Conservation (phyloP, 805 yeast species). For the Wickerhamiella nectarea region DNA sequence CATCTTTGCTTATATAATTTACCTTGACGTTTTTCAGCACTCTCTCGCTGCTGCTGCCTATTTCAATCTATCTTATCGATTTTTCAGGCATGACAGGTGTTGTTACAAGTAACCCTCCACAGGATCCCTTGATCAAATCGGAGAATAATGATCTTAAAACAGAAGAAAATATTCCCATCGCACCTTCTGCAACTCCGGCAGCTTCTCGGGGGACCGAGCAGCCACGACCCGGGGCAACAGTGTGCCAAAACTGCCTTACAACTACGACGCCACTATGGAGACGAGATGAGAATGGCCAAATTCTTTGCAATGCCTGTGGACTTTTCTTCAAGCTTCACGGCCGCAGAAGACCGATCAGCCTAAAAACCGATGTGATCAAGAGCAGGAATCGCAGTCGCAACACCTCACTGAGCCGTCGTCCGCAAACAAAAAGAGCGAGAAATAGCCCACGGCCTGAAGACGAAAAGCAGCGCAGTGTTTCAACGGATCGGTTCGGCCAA, state of each 20-base stretch:
- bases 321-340: conserved; percentile 81
- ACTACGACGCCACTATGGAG: conserved; percentile 93
- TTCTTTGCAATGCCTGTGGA: conserved; percentile 91
- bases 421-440: conserved; percentile 5
- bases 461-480: conserved; percentile 8
- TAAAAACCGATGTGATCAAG: conserved; percentile 86
- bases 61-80: neutral
- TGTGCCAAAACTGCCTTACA: conserved; percentile 79
- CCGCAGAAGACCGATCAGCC: conserved; percentile 77
- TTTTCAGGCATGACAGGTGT: conserved; percentile 4
- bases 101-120: conserved; percentile 6
- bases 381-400: conserved; percentile 52
- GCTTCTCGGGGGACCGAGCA: conserved; percentile 9
- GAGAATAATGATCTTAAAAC: neutral
- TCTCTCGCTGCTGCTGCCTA: neutral
- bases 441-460: conserved; percentile 2
- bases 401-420: conserved; percentile 5
- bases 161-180: conserved; percentile 5
- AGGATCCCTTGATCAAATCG: neutral
- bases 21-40: neutral
- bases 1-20: neutral
- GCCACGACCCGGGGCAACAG: conserved; percentile 11
- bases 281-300: conserved; percentile 81
- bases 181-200: conserved; percentile 11
- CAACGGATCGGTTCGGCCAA: neutral